phyloP scores from a whole-genome alignment of 768 basidiomycete species.

The Suillus discolor region DNA sequence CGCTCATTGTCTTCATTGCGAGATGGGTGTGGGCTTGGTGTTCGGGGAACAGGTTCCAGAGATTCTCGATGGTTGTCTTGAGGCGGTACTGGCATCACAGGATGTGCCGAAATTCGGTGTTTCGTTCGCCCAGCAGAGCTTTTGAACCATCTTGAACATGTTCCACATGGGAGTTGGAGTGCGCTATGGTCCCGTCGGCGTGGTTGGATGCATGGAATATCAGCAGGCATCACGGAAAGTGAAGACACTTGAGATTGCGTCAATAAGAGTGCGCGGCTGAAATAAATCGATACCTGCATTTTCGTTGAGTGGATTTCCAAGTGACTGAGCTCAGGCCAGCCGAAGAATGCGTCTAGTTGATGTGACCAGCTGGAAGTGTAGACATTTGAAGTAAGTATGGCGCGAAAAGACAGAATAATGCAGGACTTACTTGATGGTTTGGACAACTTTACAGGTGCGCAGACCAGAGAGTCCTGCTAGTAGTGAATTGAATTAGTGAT shows the following conservation, averaged over 20 bases:
- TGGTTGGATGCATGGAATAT: background rate
- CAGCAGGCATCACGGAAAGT: background rate
- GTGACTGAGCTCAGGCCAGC: background rate
- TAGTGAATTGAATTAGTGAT: background rate
- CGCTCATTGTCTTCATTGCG: background rate
- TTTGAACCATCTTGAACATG: background rate
- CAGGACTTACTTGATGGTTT: background rate
- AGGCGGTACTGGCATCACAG: background rate
- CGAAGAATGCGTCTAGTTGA: background rate
- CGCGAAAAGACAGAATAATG: background rate
- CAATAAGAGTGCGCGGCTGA: background rate
- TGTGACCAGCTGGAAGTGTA: background rate
- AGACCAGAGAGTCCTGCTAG: background rate
- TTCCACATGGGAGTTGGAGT: background rate
- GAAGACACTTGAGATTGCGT: background rate
- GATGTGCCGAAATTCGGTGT: background rate
- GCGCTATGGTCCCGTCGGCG: background rate
- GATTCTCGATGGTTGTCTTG: background rate
- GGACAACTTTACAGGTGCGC: background rate
- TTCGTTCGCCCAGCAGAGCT: background rate
- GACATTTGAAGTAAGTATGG: slow-evolving; percentile 1
- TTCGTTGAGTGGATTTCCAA: background rate
- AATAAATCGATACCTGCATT: background rate
- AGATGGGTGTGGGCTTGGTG: background rate
- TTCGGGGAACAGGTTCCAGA: background rate